Conservation (phyloP, 1,139 yeast genomes). For the Blastobotrys malaysiensis region DNA sequence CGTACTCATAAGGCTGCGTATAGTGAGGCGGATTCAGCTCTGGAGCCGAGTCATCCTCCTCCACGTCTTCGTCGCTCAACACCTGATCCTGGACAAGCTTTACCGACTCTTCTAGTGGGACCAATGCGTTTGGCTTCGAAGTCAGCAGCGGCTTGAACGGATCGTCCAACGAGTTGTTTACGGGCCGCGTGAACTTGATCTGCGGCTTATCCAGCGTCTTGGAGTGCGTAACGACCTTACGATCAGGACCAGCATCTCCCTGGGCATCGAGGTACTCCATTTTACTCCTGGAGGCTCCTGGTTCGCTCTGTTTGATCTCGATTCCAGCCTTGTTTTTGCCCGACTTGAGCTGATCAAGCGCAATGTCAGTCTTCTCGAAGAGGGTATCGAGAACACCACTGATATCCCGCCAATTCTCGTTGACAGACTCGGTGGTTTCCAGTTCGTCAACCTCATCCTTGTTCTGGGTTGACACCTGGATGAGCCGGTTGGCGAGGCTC, state of each 20-base stretch:
- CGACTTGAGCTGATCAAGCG: constrained; percentile 46
- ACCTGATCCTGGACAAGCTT: constrained; percentile 39
- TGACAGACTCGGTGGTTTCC: constrained; percentile 41
- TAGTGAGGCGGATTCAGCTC: constrained; percentile 50
- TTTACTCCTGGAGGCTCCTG: not conserved
- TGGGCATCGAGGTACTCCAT: constrained; percentile 41
- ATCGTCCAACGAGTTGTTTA: constrained; percentile 61
- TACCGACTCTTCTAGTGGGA: constrained; percentile 49
- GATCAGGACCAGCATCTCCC: constrained; percentile 15
- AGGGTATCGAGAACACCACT: constrained; percentile 61
- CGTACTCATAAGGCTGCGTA: constrained; percentile 76
- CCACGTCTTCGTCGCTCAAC: constrained; percentile 7
- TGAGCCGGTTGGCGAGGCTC: constrained; percentile 48
- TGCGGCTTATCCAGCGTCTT: constrained; percentile 69
- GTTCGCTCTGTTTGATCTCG: constrained; percentile 35
- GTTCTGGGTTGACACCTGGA: constrained; percentile 38
- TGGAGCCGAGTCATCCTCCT: constrained; percentile 9
- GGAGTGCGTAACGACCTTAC: constrained; percentile 26
- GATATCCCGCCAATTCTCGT: constrained; percentile 57
- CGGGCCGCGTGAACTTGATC: constrained; percentile 45
- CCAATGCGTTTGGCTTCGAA: constrained; percentile 64
- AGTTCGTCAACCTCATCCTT: constrained; percentile 29
- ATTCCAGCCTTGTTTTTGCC: constrained; percentile 23
- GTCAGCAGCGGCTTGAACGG: constrained; percentile 76
- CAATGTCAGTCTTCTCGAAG: constrained; percentile 68